These are phyloP conservation scores for Suillus luteus DNA, from an alignment of 768 basidiomycete species.

Conservation along the genomic window DNA sequence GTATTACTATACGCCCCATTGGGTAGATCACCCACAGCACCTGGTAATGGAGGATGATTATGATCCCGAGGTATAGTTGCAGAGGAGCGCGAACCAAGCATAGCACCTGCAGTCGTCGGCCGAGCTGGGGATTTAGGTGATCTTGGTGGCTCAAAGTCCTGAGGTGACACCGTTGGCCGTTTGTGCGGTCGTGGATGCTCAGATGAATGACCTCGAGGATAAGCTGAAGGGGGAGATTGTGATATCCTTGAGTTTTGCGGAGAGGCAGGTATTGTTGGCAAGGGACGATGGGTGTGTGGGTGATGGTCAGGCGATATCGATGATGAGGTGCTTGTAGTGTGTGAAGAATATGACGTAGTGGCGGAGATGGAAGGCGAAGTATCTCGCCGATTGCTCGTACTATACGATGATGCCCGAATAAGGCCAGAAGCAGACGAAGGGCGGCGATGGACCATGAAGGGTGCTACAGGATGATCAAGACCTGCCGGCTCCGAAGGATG, in stretches of 20 bases:
- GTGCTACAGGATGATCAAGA: conserved; percentile 11
- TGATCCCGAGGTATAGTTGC: conserved; percentile 21
- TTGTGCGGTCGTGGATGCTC: conserved; percentile 15
- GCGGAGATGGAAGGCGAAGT: conserved; percentile 26
- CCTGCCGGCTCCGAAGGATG: conserved; percentile 22
- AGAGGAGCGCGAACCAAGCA: conserved; percentile 22
- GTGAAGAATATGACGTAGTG: conserved; percentile 11
- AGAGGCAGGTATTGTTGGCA: conserved; percentile 34
- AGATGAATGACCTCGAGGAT: conserved; percentile 23
- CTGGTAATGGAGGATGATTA: conserved; percentile 12
- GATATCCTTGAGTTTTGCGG: conserved; percentile 22
- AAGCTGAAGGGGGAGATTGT: conserved; percentile 23
- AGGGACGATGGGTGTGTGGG: conserved; percentile 17
- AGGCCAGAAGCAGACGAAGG: conserved; percentile 9
- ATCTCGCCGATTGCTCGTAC: conserved; percentile 24
- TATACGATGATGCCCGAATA: conserved; percentile 14
- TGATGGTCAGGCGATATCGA: conserved; percentile 18
- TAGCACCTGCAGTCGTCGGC: conserved; percentile 44
- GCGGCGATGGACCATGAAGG: conserved; percentile 20
- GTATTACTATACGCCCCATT: neutral
- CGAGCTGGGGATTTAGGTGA: conserved; percentile 28
- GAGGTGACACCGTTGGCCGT: conserved; percentile 15
- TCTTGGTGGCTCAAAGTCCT: conserved; percentile 2
- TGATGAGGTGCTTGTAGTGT: conserved; percentile 13
- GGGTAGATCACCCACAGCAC: neutral